Percentiles rank a stretch among this genome's conserved stretches.
Conservation (phyloP, 768 basidiomycete species). For the Galerina marginata region DNA sequence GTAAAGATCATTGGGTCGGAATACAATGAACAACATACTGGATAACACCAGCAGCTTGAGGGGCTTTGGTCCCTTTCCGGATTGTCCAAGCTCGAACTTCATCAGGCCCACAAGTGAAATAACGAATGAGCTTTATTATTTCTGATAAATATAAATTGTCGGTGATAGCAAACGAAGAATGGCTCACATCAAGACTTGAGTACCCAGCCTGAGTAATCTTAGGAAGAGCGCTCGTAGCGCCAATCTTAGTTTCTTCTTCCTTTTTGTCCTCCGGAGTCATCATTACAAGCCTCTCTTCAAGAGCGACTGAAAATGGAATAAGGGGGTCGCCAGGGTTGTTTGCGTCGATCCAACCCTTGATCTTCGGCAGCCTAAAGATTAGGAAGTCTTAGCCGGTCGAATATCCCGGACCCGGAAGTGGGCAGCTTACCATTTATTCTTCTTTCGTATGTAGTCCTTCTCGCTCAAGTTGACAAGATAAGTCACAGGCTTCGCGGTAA, state of each 20-base stretch:
- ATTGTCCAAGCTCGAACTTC: conserved; percentile 99
- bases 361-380: conserved; percentile 80
- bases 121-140: conserved; percentile 76
- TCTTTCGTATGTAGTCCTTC: conserved; percentile 93
- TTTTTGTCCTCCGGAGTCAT: conserved; percentile 72
- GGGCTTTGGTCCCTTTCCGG: conserved; percentile 90
- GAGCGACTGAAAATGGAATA: conserved; percentile 95
- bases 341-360: conserved; percentile 97
- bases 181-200: conserved; percentile 74
- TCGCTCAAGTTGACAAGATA: conserved; percentile 98
- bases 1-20: background rate
- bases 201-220: conserved; percentile 98
- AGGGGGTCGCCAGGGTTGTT: conserved; percentile 95
- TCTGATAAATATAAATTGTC: conserved; percentile 1
- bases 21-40: conserved; percentile 58
- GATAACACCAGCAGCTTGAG: conserved; percentile 97
- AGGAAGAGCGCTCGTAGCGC: conserved; percentile 76
- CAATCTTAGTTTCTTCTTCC: conserved; percentile 78
- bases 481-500: conserved; percentile 96
- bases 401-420: background rate
- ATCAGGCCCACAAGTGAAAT: conserved; percentile 96
- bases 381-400: background rate
- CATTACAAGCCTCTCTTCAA: conserved; percentile 85
- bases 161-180: background rate
- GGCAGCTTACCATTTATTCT: conserved; percentile 90